These are phyloP conservation scores for Pseudonitzschia pungens DNA, from an alignment of 108 stramenopile genomes.

Conservation along the genomic window DNA sequence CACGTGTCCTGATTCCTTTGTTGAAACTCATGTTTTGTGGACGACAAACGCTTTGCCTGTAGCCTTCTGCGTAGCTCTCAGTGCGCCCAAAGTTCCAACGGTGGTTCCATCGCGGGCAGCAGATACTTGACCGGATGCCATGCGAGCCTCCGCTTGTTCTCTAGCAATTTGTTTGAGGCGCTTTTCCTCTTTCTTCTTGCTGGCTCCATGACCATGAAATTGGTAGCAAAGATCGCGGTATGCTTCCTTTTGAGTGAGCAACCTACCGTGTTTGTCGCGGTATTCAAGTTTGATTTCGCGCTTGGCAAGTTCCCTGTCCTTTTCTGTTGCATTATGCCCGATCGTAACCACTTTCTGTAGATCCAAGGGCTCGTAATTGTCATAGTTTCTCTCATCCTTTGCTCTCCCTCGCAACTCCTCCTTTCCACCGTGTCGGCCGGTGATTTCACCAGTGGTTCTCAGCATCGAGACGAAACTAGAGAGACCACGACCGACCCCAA, in stretches of 20 bases:
- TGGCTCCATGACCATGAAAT: slow-evolving; percentile 95
- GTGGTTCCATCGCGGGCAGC: slow-evolving; percentile 45
- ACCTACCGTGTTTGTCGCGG: slow-evolving; percentile 90
- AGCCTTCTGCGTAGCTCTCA: slow-evolving; percentile 86
- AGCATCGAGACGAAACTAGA: slow-evolving; percentile 76
- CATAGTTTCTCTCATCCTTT: slow-evolving; percentile 88
- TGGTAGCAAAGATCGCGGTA: slow-evolving; percentile 95
- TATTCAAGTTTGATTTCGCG: slow-evolving; percentile 95
- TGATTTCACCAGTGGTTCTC: slow-evolving; percentile 82
- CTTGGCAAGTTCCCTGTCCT: slow-evolving; percentile 76
- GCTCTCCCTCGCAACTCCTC: slow-evolving; percentile 87
- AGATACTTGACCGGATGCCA: slow-evolving; percentile 52
- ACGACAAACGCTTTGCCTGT: slow-evolving; percentile 91
- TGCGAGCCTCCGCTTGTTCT: slow-evolving; percentile 65
- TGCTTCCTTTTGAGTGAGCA: slow-evolving; percentile 93
- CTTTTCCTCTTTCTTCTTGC: slow-evolving; percentile 95
- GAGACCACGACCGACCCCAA: slow-evolving; percentile 76
- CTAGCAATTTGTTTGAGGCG: slow-evolving; percentile 72
- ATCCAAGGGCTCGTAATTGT: slow-evolving; percentile 79
- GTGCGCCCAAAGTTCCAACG: slow-evolving; percentile 79
- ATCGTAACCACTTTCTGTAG: slow-evolving; percentile 78
- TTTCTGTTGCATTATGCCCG: slow-evolving; percentile 64
- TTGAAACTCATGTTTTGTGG: slow-evolving; percentile 69
- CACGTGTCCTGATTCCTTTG: too few relatives aligned
- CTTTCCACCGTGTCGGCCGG: slow-evolving; percentile 49